Base-by-base conservation (phyloP, 441 rosid genomes). In the Lepidium campestre region DNA sequence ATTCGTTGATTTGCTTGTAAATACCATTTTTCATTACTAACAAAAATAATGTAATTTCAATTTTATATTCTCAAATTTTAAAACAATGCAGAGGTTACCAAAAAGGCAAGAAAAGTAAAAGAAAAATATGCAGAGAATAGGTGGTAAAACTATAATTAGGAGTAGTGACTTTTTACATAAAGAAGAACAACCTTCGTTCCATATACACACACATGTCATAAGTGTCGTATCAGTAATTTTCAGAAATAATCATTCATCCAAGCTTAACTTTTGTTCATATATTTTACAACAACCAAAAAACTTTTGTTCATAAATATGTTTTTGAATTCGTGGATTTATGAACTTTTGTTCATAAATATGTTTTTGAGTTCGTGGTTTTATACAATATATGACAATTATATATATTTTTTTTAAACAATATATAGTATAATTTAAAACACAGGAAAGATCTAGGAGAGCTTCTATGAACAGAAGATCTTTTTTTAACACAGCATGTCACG, bases 111-210 rank as follows among this genome's bases (percentile, higher is more conserved):
- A 57, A 64, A 71, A 47, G 42, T 27, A 5, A 45, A 41, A n/a
- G n/a, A 36, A 12, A 4, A 34, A 70, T 19, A 14, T 36, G 69
- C 64, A 70, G 67, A 29, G 65, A 63, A 63, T 37, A 29, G 48
- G 65, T 72, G 71, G 71, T 46, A 48, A 72, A 29, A 72, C 72
- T 59, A 73, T 73, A 66, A 66, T 72, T 72, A 42, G 67, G 35
- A 72, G 67, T 66, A 25, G 60, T 34, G 76, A 57, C 76, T 65
- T 65, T 65, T 42, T 23, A 48, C 35, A 49, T 47, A 49, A 57
- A 65, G 37, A 41, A 22, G 56, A 62, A 18, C 50, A 71, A 37
- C 29, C 49, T 25, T 25, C 40, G 20, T 50, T 42, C 20, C 17
- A 23, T 35, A 49, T 29, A 45, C 2, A 67, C 17, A 67, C 10